Evolutionary conservation across 441 rosid species (phyloP), one percentile per base, ranked within the genome.

Genomic region (Euphorbia schlechtendalii): DNA sequence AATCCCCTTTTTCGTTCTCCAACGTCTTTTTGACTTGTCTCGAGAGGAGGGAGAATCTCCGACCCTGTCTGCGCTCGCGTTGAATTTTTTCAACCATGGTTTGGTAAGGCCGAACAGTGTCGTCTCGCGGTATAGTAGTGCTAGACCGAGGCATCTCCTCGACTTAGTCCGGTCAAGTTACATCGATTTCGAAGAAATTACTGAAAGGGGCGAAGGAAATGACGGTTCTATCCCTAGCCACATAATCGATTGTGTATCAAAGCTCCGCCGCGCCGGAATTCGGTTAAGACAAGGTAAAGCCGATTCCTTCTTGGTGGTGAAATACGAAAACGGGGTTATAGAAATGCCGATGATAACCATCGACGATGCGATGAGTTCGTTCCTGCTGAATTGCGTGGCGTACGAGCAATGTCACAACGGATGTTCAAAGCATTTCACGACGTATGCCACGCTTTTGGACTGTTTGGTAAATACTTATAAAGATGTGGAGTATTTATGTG

Each of bases 351-450:
- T 21, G 0, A 51, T 64, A 52, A 52, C 58, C 0, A 64, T 52
- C 13, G 58, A 64, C 13, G 67, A 64, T 0, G 15, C 59, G 1
- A 64, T 64, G 67, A 64, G 67, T 15, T 51, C 67, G 1, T 64
- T 64, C 34, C 36, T 64, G 24, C 15, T 64, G 0, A 64, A 64
- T 2, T 64, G 67, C 17, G 59, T 64, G 9, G 67, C 67, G 8
- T 64, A 51, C n/a, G 67, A 64, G 48, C 67, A 64, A 22, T 64
- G 67, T 6, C 59, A 64, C 27, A 64, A 64, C 25, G 58, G 59
- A 13, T 51, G 14, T 8, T 52, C 59, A 3, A 64, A 51, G n/a
- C 67, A 64, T 11, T 64, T 64, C 28, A 64, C 67, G 21, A 51
- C 67, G 1, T 64, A 64, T n/a, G 67, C 59, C 8, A 64, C 67